phyloP scores from a whole-genome alignment of 108 stramenopile species.

The Nannochloropsis salina region DNA sequence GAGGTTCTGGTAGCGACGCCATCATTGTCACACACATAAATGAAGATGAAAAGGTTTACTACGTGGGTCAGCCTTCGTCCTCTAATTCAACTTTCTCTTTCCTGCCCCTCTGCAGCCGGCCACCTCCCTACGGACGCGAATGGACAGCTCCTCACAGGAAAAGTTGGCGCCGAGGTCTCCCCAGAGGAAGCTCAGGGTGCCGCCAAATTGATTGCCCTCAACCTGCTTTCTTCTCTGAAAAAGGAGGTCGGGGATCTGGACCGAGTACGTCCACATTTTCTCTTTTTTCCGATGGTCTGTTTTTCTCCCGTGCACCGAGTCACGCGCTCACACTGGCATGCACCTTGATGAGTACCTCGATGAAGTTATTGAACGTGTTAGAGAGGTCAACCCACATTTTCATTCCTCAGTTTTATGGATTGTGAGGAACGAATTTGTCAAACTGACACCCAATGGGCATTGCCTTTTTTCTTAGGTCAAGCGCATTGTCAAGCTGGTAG shows the following conservation, averaged over 20 bases:
- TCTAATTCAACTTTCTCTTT: too few relatives aligned
- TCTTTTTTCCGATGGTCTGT: neutral
- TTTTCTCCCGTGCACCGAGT: neutral
- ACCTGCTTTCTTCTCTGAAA: conserved; percentile 51
- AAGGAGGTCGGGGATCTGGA: conserved; percentile 60
- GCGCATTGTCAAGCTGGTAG: conserved; percentile 59
- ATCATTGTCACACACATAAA: too few relatives aligned
- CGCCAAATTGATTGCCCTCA: conserved; percentile 39
- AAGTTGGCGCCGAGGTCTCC: conserved; percentile 42
- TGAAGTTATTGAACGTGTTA: too few relatives aligned
- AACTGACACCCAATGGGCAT: too few relatives aligned
- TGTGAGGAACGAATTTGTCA: too few relatives aligned
- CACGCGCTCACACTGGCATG: too few relatives aligned
- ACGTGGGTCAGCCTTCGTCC: too few relatives aligned
- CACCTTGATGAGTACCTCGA: too few relatives aligned
- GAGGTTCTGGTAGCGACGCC: too few relatives aligned
- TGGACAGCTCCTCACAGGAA: conserved; percentile 39
- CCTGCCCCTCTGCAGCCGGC: conserved; percentile 21
- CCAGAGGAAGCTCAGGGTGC: conserved; percentile 38
- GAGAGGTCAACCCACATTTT: too few relatives aligned
- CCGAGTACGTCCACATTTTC: conserved; percentile 41
- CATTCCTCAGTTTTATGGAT: too few relatives aligned
- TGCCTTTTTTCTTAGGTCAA: neutral
- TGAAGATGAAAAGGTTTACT: too few relatives aligned
- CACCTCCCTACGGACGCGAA: conserved; percentile 47